Percentiles rank a stretch among this genome's conserved stretches.
Evolutionary conservation across 192 early-diverging fungal genomes (phyloP).

Genomic region (Coemansia biformis): DNA sequence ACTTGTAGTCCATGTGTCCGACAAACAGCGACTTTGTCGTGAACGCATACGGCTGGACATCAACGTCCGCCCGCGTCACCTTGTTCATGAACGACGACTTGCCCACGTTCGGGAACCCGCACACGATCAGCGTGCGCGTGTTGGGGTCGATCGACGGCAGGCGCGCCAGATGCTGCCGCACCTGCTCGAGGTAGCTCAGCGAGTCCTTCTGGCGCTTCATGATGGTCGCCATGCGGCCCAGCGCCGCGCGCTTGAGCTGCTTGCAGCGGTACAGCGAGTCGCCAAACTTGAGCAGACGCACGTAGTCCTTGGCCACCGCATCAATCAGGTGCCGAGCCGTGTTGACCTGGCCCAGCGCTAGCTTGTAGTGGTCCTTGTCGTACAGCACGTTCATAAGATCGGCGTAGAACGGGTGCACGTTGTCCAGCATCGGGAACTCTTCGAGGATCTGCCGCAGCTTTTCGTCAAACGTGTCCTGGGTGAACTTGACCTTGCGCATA

Average conservation of each 20-base stretch:
- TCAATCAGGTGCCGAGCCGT: conserved; percentile 96
- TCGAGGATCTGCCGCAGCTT: conserved; percentile 87
- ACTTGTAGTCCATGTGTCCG: conserved; percentile 99
- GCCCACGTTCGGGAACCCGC: conserved; percentile 99
- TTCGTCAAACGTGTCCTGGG: conserved; percentile 95
- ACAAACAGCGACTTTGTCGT: conserved; percentile 99
- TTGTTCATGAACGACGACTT: conserved; percentile 99
- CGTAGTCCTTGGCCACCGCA: conserved; percentile 96
- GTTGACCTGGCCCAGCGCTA: conserved; percentile 97
- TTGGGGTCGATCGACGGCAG: conserved; percentile 99
- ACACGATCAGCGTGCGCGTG: conserved; percentile 96
- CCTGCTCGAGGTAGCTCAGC: conserved; percentile 96
- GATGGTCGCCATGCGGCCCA: conserved; percentile 99
- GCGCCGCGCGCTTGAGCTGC: conserved; percentile 95
- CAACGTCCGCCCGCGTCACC: conserved; percentile 97
- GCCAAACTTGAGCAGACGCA: conserved; percentile 95
- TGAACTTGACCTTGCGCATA: conserved; percentile 99
- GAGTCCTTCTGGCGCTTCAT: conserved; percentile 99
- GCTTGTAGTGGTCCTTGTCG: conserved; percentile 99
- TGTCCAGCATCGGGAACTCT: conserved; percentile 99
- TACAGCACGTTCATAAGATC: conserved; percentile 99
- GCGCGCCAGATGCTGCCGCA: conserved; percentile 97
- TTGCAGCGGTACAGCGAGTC: conserved; percentile 99
- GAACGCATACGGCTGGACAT: conserved; percentile 99
- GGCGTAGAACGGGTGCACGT: conserved; percentile 98